Base-by-base conservation (phyloP, 2,329 filamentous ascomycete genomes). In the Sporothrix protearum region DNA sequence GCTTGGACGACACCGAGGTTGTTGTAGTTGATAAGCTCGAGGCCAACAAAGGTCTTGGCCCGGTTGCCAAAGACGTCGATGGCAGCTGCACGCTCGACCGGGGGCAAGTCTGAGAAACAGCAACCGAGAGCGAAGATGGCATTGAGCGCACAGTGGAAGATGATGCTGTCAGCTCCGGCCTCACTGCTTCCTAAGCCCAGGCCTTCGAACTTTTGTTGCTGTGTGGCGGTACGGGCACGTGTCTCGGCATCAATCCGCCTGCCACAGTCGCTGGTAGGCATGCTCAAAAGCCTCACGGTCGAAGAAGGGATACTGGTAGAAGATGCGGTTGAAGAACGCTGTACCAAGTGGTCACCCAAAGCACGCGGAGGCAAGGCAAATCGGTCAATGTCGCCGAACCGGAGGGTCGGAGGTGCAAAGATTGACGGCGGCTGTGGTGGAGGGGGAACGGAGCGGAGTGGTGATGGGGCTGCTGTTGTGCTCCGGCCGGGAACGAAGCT, bases 281-380 rank as follows among this genome's bases (percentile, higher is more conserved):
- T 72, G 73, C 69, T 81, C 76, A 64, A 85, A 84, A n/a, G 78
- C 78, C 0, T 78, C 77, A 3, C 80, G 77, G 74, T 84, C 79
- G 68, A 84, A 81, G 71, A 83, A 81, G 0, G 83, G 83, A 68
- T 83, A 84, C 10, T 84, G 76, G 73, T 79, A 82, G 72, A 80
- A 81, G 0, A 84, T 76, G 9, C 78, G 74, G 16, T 80, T 75
- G 73, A 79, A 83, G 69, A 80, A 85, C 78, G 77, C 4, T 78
- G 73, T 2, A 84, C 53, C 1, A 84, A 76, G 49, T 82, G 79
- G 73, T 84, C 82, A 47, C 81, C 81, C 7, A 84, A 71, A 2
- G 77, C 72, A 1, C 82, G 80, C 0, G 83, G 81, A 0, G 82
- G 83, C 0, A 84, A 30, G 1, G 68, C 39, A 19, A 72, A 72